phyloP scores from a whole-genome alignment of 768 basidiomycete genomes.

The Mycena capillaripes region DNA sequence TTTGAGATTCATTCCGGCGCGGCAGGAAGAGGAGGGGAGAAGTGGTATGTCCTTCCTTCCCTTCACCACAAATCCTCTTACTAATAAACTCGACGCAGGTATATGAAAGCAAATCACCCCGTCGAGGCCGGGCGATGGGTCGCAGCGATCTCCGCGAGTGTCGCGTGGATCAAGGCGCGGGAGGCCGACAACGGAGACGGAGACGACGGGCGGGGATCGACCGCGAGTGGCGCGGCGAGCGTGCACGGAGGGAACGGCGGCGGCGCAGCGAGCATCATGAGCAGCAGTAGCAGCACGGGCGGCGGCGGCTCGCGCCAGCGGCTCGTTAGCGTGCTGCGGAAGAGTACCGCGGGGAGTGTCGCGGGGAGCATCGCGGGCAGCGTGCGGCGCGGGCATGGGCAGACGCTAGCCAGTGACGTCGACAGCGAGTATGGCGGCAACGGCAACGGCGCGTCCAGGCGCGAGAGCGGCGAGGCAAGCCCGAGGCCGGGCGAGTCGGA shows the following conservation, averaged over 20 bases:
- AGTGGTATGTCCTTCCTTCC: conserved; percentile 60
- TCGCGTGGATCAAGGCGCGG: conserved; percentile 74
- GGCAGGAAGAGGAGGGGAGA: conserved; percentile 66
- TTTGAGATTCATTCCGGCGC: conserved; percentile 85
- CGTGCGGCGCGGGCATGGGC: not conserved
- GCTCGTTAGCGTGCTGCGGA: conserved; percentile 31
- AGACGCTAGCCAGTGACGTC: conserved; percentile 15
- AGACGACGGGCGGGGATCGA: conserved; percentile 10
- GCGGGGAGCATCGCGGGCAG: not conserved
- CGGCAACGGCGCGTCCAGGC: not conserved
- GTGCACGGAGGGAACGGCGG: conserved; percentile 24
- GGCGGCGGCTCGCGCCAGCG: conserved; percentile 34
- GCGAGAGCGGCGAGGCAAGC: conserved; percentile 37
- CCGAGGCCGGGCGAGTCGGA: conserved; percentile 40
- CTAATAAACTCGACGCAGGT: conserved; percentile 39
- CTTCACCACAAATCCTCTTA: not conserved
- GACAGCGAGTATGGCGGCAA: conserved; percentile 29
- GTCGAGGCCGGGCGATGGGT: conserved; percentile 93
- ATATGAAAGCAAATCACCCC: conserved; percentile 87
- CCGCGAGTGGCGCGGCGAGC: conserved; percentile 22
- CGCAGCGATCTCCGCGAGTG: conserved; percentile 77
- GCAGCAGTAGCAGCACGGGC: conserved; percentile 10
- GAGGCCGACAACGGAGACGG: conserved; percentile 30
- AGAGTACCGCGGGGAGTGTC: conserved; percentile 6
- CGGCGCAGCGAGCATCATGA: conserved; percentile 48